phyloP scores from a whole-genome alignment of 495 filamentous ascomycete species.

The Penicillium antarcticum region DNA sequence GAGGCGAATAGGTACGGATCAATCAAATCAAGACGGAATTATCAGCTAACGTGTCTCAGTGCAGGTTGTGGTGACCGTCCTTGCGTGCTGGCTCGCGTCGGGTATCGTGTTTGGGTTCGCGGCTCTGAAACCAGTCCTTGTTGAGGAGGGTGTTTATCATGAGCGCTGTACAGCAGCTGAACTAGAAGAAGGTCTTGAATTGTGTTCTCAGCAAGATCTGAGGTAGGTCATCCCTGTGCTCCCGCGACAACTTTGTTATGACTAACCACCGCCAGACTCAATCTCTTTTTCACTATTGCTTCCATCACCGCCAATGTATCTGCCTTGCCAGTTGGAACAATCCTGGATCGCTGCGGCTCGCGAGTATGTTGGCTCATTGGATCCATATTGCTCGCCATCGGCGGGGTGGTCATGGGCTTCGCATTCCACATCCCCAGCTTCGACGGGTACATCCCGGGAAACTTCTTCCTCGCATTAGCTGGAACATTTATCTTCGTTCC shows the following conservation, averaged over 20 bases:
- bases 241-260: not conserved
- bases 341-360: constrained; percentile 65
- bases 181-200: constrained; percentile 37
- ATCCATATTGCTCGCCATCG: constrained; percentile 51
- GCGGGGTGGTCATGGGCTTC: constrained; percentile 56
- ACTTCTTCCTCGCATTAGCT: constrained; percentile 62
- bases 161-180: constrained; percentile 51
- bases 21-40: not conserved
- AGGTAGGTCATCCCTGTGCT: constrained; percentile 29
- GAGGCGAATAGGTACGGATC: constrained; percentile 45
- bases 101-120: constrained; percentile 75
- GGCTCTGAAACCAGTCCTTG: constrained; percentile 66
- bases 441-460: constrained; percentile 61
- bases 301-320: constrained; percentile 81
- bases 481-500: constrained; percentile 70
- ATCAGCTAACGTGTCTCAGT: constrained; percentile 26
- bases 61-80: constrained; percentile 56
- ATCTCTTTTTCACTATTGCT: constrained; percentile 79
- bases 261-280: constrained; percentile 41
- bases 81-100: constrained; percentile 63
- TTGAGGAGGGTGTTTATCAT: constrained; percentile 63
- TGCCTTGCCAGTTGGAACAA: constrained; percentile 70
- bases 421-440: constrained; percentile 51
- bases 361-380: constrained; percentile 56
- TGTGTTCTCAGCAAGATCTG: constrained; percentile 67